Conservation (phyloP, 352 stramenopile species). For the Globisporangium solare region DNA sequence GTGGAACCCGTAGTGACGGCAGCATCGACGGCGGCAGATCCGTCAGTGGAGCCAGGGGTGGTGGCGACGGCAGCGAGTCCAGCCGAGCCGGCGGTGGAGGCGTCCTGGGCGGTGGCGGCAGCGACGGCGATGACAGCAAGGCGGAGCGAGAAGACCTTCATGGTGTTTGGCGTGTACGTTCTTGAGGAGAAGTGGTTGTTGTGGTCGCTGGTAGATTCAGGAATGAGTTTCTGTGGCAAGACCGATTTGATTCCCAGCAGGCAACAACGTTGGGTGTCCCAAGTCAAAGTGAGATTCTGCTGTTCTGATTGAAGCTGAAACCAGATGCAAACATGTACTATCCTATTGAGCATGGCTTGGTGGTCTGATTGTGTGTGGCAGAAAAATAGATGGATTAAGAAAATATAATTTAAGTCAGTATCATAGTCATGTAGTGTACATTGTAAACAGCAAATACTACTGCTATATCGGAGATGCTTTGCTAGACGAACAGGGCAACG, state of each 20-base stretch:
- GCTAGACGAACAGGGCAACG: no score
- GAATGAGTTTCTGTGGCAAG: conserved; percentile 19
- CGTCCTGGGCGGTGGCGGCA: conserved; percentile 20
- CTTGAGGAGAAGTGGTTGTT: conserved; percentile 20
- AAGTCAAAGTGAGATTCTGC: background rate
- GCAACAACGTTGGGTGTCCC: background rate
- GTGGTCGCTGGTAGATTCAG: conserved; percentile 32
- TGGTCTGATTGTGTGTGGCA: background rate
- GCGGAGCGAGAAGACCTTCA: conserved; percentile 40
- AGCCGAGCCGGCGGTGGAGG: conserved; percentile 8
- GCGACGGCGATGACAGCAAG: conserved; percentile 36
- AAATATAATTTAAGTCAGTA: background rate
- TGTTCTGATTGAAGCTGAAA: no score
- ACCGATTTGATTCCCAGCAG: no score
- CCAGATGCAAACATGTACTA: no score
- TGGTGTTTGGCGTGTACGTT: conserved; percentile 8
- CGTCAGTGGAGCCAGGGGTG: background rate
- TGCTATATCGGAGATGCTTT: no score
- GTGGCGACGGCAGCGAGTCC: background rate
- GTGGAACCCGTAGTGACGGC: conserved; percentile 1
- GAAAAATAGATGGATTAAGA: background rate
- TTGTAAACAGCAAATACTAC: no score
- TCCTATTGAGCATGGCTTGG: no score
- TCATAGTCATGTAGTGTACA: background rate
- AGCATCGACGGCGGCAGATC: background rate